Evolutionary conservation across 257 asterid genomes (phyloP).

Genomic region (Eucommia ulmoides): DNA sequence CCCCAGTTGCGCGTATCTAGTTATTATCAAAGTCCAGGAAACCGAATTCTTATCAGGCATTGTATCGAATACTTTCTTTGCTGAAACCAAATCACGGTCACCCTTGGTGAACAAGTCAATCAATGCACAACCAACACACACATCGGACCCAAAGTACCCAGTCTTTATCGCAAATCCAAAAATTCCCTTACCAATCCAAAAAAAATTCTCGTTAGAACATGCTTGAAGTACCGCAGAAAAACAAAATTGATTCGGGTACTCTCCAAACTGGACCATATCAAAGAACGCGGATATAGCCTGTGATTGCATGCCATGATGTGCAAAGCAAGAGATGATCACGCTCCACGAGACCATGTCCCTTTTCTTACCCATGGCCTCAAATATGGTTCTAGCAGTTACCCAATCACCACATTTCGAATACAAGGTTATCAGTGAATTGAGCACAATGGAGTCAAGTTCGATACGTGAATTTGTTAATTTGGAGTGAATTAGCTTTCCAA

Average conservation of each 20-base stretch:
- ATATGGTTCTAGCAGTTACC: constrained; percentile 46
- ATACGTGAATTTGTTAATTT: constrained; percentile 31
- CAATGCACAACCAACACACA: constrained; percentile 79
- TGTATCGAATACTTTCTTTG: constrained; percentile 57
- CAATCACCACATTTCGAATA: constrained; percentile 68
- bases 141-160: constrained; percentile 69
- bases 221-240: constrained; percentile 67
- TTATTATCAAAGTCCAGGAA: constrained; percentile 81
- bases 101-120: constrained; percentile 69
- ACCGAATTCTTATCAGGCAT: constrained; percentile 71
- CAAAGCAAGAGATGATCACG: constrained; percentile 81
- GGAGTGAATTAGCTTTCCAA: constrained; percentile 50
- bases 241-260: constrained; percentile 66
- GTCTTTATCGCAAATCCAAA: constrained; percentile 61
- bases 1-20: constrained; percentile 58
- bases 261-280: constrained; percentile 59
- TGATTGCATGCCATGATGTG: constrained; percentile 29
- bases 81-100: constrained; percentile 45
- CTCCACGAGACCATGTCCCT: constrained; percentile 88
- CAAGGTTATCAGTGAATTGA: constrained; percentile 72
- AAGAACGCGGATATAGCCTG: constrained; percentile 43
- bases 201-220: constrained; percentile 39
- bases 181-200: constrained; percentile 40
- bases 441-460: constrained; percentile 43
- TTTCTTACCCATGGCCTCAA: constrained; percentile 39